phyloP scores from a whole-genome alignment of 352 stramenopile species.

The Pythium plurisporium region DNA sequence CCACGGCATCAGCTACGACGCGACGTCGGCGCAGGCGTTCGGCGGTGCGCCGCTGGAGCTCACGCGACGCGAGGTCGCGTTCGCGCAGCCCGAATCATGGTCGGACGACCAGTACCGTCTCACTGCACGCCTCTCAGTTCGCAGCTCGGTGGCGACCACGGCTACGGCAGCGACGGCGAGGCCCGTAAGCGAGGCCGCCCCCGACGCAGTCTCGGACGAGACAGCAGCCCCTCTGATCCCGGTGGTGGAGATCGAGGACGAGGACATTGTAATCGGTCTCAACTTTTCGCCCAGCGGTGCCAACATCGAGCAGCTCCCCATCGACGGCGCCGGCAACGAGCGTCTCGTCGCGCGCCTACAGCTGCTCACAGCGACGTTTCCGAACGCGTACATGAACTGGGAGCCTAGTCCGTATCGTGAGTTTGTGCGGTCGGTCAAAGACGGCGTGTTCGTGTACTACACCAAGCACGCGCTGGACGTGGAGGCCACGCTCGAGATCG shows the following conservation, averaged over 20 bases:
- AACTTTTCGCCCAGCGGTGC: background rate
- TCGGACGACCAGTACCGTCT: background rate
- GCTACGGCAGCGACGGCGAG: background rate
- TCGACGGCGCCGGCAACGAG: background rate
- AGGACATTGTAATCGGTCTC: slow-evolving; percentile 8
- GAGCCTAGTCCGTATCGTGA: background rate
- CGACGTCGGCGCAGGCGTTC: background rate
- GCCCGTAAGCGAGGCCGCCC: background rate
- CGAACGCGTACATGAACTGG: slow-evolving; percentile 12
- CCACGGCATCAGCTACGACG: slow-evolving; percentile 9
- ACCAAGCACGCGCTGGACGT: background rate
- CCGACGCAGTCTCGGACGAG: background rate
- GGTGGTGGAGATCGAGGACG: background rate
- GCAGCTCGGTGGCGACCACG: background rate
- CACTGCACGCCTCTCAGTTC: background rate
- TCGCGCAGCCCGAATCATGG: slow-evolving; percentile 1
- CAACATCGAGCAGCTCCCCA: background rate
- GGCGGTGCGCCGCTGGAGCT: slow-evolving; percentile 8
- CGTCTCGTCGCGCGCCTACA: background rate
- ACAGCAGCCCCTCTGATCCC: background rate
- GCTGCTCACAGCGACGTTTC: background rate
- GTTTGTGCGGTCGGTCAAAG: background rate
- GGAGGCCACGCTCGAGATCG: slow-evolving; percentile 2
- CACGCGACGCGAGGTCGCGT: slow-evolving; percentile 10
- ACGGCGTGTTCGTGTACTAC: background rate